phyloP scores from a whole-genome alignment of 495 filamentous ascomycete species.

The Aspergillus heteromorphus region DNA sequence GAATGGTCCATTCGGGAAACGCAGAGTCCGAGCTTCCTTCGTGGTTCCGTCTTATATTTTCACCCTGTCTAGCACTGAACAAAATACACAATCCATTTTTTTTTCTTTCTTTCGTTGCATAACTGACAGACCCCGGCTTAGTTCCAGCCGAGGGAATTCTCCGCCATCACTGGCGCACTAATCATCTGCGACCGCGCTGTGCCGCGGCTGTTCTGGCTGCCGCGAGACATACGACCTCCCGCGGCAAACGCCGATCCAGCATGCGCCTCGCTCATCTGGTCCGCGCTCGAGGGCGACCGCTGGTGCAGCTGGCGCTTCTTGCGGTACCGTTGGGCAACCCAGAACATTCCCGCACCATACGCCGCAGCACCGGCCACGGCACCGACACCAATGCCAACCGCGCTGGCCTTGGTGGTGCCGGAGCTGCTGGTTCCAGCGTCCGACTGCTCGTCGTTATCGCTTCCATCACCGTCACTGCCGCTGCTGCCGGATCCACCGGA shows the following conservation, averaged over 20 bases:
- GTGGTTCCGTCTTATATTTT: background rate
- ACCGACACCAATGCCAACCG: constrained; percentile 76
- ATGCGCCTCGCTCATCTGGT: constrained; percentile 42
- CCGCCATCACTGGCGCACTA: constrained; percentile 84
- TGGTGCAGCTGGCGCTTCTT: constrained; percentile 75
- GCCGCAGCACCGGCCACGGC: constrained; percentile 74
- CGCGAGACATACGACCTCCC: constrained; percentile 36
- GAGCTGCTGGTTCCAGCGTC: constrained; percentile 45
- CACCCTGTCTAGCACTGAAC: constrained; percentile 8
- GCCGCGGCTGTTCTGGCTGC: constrained; percentile 58
- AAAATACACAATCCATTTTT: constrained; percentile 4
- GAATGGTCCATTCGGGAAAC: background rate
- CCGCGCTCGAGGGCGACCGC: constrained; percentile 60
- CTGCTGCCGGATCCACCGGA: constrained; percentile 13
- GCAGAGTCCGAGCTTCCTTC: background rate
- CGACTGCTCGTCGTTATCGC: constrained; percentile 26
- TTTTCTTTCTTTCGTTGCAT: background rate
- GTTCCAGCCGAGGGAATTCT: constrained; percentile 98
- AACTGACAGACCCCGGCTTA: constrained; percentile 39
- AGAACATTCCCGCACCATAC: constrained; percentile 99
- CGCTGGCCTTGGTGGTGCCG: constrained; percentile 58
- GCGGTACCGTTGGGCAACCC: constrained; percentile 89
- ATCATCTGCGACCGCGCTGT: constrained; percentile 69
- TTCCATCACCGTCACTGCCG: constrained; percentile 7
- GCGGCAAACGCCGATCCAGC: constrained; percentile 29